Base-by-base conservation (phyloP, 176 grass and related monocot genomes). In the Aegilops speltoides region DNA sequence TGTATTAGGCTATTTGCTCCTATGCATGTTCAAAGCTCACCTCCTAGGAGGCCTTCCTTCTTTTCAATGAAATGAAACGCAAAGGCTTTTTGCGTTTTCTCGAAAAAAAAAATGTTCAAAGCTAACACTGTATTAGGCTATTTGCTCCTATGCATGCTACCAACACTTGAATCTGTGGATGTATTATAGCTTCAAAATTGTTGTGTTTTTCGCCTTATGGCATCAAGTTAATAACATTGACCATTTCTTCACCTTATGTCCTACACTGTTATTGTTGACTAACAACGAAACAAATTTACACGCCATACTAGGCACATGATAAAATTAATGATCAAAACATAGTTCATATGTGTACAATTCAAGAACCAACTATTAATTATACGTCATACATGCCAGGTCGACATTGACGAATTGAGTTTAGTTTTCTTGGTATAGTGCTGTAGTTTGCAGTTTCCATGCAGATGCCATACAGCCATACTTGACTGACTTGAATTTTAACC, bases 201-300 rank as follows among this genome's bases (percentile, higher is more conserved):
- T 61, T 81, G 20, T 66, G 6, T 64, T 57, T n/a, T 70, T 70
- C 80, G 59, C 26, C 45, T 70, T 60, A 48, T 48, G 61, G 60
- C 14, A 57, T 83, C 34, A 83, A 80, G 7, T 72, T 33, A 63
- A 78, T 52, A 78, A 1, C 31, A 74, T 10, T 24, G 7, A 32
- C 4, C 29, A 81, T 16, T 86, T 90, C 16, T 29, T 74, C 41
- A 45, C 41, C 41, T 45, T 45, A 45, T 45, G 41, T 82, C 31
- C 75, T 16, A 84, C 8, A 73, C 7, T 71, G 10, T 79, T 73
- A 79, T 6, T 72, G 10, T 73, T 7, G 33, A 24, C 10, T 37
- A 84, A 28, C 16, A 63, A 71, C 17, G 3, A 17, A 63, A 16
- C 64, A 50, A 73, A 60, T 78, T 83, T 54, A 54, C 50, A 19